Percentiles rank a stretch among this genome's conserved stretches.
Conservation (phyloP, 2,329 filamentous ascomycete species). For the Cercospora sp. region DNA sequence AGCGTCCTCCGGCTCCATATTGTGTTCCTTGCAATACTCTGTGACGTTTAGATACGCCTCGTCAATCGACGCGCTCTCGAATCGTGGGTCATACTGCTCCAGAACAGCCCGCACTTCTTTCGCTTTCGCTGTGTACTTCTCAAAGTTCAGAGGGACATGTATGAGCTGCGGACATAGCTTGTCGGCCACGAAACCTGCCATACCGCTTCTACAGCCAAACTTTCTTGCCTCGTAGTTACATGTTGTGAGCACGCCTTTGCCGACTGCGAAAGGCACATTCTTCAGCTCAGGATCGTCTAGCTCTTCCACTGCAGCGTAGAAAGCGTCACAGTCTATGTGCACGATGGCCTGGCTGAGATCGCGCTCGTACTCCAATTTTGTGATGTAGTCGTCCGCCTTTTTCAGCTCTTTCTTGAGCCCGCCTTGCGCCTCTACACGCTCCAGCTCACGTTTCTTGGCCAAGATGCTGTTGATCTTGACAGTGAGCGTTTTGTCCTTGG, state of each 20-base stretch:
- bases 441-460: conserved; percentile 70
- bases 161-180: conserved; percentile 88
- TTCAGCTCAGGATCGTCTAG: conserved; percentile 74
- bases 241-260: conserved; percentile 67
- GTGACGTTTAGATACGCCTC: conserved; percentile 97
- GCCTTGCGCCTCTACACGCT: conserved; percentile 62
- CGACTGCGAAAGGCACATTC: conserved; percentile 86
- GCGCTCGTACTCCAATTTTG: conserved; percentile 72
- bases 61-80: conserved; percentile 91
- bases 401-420: conserved; percentile 67
- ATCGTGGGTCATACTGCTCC: conserved; percentile 82
- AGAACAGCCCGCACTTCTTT: conserved; percentile 81
- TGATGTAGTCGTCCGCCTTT: conserved; percentile 76
- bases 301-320: conserved; percentile 91
- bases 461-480: conserved; percentile 81
- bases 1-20: conserved; percentile 68
- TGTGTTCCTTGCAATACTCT: conserved; percentile 69
- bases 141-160: conserved; percentile 79
- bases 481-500: conserved; percentile 76
- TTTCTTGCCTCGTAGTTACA: conserved; percentile 88
- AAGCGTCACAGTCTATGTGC: conserved; percentile 95
- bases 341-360: conserved; percentile 84
- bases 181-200: conserved; percentile 94
- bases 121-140: conserved; percentile 89
- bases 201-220: conserved; percentile 88